These are phyloP conservation scores for Coemansia sp. DNA, from an alignment of 192 early-diverging fungal species.

Conservation along the genomic window DNA sequence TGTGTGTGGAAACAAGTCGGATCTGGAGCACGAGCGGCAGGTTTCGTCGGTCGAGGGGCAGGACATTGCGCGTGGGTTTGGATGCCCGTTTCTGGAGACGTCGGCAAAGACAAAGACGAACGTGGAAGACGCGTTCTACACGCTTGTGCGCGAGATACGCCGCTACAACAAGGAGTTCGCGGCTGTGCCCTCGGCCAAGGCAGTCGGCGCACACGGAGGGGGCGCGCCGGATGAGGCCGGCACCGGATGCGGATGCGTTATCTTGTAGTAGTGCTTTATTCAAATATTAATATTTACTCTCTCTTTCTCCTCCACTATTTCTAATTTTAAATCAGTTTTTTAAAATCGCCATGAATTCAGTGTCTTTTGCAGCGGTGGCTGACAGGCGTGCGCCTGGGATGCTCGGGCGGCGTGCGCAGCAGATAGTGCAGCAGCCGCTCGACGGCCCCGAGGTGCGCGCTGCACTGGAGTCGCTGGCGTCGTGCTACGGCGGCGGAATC, in stretches of 20 bases:
- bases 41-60: constrained; percentile 78
- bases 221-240: constrained; percentile 43
- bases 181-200: constrained; percentile 37
- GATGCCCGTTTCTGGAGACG: constrained; percentile 83
- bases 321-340: not conserved
- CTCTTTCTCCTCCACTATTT: not conserved
- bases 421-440: constrained; percentile 28
- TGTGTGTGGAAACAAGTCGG: constrained; percentile 92
- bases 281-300: not conserved
- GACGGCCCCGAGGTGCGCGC: constrained; percentile 22
- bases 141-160: constrained; percentile 83
- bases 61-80: constrained; percentile 74
- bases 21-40: constrained; percentile 78
- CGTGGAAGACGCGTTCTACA: constrained; percentile 89
- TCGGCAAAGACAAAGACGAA: constrained; percentile 85
- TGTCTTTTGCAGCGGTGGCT: not conserved
- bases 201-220: constrained; percentile 6
- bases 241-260: constrained; percentile 61
- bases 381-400: constrained; percentile 20
- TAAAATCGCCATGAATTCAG: not conserved
- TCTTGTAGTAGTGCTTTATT: constrained; percentile 50
- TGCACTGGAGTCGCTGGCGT: constrained; percentile 25
- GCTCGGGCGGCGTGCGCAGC: constrained; percentile 37
- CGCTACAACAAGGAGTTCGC: constrained; percentile 73
- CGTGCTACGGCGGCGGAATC: constrained; percentile 6